A percentile compares a stretch with the other conserved stretches of the same genome.
Evolutionary conservation across 768 basidiomycete genomes (phyloP).

Genomic region (Trametes maxima): DNA sequence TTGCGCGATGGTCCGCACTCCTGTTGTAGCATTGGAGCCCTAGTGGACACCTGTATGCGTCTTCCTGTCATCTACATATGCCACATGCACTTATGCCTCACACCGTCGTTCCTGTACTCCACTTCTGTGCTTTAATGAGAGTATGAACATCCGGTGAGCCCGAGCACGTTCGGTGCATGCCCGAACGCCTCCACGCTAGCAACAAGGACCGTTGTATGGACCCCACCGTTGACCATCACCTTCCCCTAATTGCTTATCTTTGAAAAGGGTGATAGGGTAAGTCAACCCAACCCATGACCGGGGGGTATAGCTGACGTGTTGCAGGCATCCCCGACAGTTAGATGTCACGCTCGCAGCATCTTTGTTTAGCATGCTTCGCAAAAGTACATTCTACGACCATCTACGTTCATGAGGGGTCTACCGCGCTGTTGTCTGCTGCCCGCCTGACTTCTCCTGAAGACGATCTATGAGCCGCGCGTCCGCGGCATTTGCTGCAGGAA

Average conservation of each 20-base stretch:
- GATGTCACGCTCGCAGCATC: not conserved
- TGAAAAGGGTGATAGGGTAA: too few species aligned
- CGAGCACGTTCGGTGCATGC: too few species aligned
- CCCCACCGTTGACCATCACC: too few species aligned
- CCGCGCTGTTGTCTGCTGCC: slow-evolving; percentile 65
- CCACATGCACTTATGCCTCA: slow-evolving; percentile 17
- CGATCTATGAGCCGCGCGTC: slow-evolving; percentile 70
- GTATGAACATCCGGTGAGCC: too few species aligned
- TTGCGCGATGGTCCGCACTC: not conserved
- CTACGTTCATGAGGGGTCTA: slow-evolving; percentile 21
- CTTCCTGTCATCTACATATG: slow-evolving; percentile 6
- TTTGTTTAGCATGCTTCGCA: not conserved
- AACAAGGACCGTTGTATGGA: too few species aligned
- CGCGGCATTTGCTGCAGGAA: slow-evolving; percentile 80
- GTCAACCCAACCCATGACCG: too few species aligned
- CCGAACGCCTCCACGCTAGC: too few species aligned
- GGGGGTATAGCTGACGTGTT: too few species aligned
- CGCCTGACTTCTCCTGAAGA: slow-evolving; percentile 55
- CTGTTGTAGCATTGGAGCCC: slow-evolving; percentile 11
- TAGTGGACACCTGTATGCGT: slow-evolving; percentile 20
- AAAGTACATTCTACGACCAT: not conserved
- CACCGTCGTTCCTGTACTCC: not conserved
- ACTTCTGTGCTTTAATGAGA: not conserved
- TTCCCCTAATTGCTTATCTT: too few species aligned
- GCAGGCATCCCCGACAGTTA: too few species aligned